Conservation (phyloP, 371 early-diverging fungal genomes). For the Mortierella sp. region DNA sequence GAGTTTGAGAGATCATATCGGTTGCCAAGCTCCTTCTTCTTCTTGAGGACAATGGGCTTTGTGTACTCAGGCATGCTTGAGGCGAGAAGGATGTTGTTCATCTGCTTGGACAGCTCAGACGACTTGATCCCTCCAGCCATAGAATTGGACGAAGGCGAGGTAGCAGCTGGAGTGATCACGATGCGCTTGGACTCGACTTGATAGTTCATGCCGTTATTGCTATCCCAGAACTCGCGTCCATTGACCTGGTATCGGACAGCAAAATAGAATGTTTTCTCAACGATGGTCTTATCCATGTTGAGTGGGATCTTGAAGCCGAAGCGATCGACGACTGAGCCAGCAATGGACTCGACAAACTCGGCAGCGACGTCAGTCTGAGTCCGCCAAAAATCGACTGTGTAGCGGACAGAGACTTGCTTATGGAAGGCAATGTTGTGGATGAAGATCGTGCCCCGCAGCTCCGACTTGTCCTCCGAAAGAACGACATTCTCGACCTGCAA, state of each 20-base stretch:
- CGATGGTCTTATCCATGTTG: constrained; percentile 40
- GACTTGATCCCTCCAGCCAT: background rate
- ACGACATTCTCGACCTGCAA: constrained; percentile 41
- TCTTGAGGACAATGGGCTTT: constrained; percentile 31
- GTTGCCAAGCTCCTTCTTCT: constrained; percentile 10
- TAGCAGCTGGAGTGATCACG: constrained; percentile 6
- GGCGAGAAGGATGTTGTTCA: constrained; percentile 34
- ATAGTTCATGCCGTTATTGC: constrained; percentile 82
- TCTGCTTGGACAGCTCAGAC: constrained; percentile 41
- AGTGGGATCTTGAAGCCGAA: constrained; percentile 53
- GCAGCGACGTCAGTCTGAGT: constrained; percentile 68
- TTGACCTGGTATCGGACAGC: constrained; percentile 69
- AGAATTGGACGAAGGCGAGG: background rate
- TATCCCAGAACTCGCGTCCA: constrained; percentile 84
- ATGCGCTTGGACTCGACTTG: constrained; percentile 59
- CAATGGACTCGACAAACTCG: constrained; percentile 60
- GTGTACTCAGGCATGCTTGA: constrained; percentile 30
- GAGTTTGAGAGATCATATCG: constrained; percentile 52
- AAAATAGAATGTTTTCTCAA: constrained; percentile 59
- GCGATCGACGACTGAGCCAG: constrained; percentile 43
- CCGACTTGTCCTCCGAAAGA: constrained; percentile 50
- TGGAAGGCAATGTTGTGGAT: constrained; percentile 87
- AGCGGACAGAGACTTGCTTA: constrained; percentile 77
- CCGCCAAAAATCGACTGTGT: constrained; percentile 78
- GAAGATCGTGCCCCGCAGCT: constrained; percentile 65